phyloP scores from a whole-genome alignment of 2,329 filamentous ascomycete genomes.

The Nothophaeocryptopus gaeumannii region DNA sequence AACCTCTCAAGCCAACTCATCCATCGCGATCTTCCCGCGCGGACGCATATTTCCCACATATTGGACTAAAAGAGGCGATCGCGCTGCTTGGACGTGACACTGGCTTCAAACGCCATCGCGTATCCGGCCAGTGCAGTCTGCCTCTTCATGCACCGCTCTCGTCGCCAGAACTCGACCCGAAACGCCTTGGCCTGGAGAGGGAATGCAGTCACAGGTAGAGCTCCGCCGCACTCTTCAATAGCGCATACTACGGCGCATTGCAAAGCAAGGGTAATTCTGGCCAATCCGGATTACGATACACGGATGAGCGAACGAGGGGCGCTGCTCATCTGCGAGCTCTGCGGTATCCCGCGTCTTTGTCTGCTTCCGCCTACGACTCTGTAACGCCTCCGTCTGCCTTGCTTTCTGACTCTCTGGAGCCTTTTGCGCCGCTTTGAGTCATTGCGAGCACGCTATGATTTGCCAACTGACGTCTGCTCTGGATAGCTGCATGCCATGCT shows the following conservation, averaged over 20 bases:
- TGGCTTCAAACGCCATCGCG: constrained; percentile 2
- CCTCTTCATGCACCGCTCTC: background rate
- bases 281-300: constrained; percentile 16
- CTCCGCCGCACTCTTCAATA: constrained; percentile 18
- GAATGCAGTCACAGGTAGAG: constrained; percentile 20
- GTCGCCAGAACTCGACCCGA: constrained; percentile 10
- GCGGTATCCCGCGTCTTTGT: constrained; percentile 16
- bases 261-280: constrained; percentile 18
- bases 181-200: constrained; percentile 14
- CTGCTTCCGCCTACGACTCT: constrained; percentile 1
- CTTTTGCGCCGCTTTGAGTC: constrained; percentile 10
- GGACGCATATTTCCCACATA: constrained; percentile 23
- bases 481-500: constrained; percentile 19
- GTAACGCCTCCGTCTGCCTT: constrained; percentile 1
- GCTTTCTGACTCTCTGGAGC: background rate
- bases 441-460: constrained; percentile 8
- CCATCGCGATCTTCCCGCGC: constrained; percentile 20
- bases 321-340: constrained; percentile 2
- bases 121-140: constrained; percentile 4
- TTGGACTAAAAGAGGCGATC: constrained; percentile 18
- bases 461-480: constrained; percentile 12
- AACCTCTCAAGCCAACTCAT: constrained; percentile 11
- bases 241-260: constrained; percentile 11
- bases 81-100: constrained; percentile 6
- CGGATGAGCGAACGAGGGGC: constrained; percentile 11